Evolutionary conservation across 164 flowering plant genomes (phyloP).

Genomic region (Tinospora cordifolia): DNA sequence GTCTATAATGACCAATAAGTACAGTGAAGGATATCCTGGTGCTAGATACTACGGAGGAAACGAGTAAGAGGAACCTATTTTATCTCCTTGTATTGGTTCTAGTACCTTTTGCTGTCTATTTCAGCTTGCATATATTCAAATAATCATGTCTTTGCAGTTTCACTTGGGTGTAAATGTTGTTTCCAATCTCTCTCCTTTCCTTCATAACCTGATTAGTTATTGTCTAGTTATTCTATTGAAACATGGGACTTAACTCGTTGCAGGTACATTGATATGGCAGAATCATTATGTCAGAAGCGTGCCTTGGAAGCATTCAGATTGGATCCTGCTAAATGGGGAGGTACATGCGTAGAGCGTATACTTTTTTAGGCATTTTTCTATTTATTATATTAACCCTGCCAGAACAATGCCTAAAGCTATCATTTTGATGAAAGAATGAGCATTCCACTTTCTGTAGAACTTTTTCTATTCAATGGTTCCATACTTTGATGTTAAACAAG

Average conservation of each 20-base stretch:
- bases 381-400: neutral
- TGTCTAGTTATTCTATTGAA: neutral
- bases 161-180: neutral
- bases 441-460: neutral
- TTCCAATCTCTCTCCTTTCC: neutral
- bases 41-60: conserved; percentile 99
- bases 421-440: neutral
- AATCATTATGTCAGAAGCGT: conserved; percentile 91
- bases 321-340: conserved; percentile 99
- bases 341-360: conserved; percentile 24
- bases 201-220: neutral
- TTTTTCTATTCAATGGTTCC: no score
- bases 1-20: conserved; percentile 96
- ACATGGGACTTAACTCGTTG: conserved; percentile 7
- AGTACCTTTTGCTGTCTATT: neutral
- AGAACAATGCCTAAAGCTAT: neutral
- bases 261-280: conserved; percentile 99
- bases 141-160: neutral
- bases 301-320: conserved; percentile 90
- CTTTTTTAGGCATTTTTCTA: neutral
- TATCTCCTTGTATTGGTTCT: neutral
- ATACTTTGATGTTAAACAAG: no score
- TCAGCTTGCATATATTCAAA: neutral
- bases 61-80: conserved; percentile 48
- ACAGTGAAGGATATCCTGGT: conserved; percentile 99